Percentiles rank a stretch among this genome's conserved stretches.
phyloP scores from a whole-genome alignment of 2,329 filamentous ascomycete genomes.

The Verticillium zaregamsianum region DNA sequence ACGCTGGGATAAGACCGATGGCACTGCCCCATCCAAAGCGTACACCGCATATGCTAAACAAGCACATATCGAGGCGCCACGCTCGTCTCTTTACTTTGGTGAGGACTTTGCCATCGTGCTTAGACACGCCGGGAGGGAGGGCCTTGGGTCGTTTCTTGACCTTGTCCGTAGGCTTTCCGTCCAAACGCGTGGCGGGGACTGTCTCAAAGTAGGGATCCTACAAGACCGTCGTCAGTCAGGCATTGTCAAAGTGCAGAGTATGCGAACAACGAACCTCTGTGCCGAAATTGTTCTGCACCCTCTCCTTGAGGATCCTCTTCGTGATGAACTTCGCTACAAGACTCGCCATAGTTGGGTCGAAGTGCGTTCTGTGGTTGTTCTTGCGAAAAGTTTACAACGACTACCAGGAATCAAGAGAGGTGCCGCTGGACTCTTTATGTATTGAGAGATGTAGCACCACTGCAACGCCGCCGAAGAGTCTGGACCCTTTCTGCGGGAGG shows the following conservation, averaged over 20 bases:
- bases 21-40: conserved; percentile 87
- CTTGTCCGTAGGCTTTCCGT: conserved; percentile 63
- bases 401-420: not conserved
- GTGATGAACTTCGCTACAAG: conserved; percentile 49
- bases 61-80: conserved; percentile 77
- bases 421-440: not conserved
- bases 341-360: conserved; percentile 13
- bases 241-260: conserved; percentile 5
- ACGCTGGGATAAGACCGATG: conserved; percentile 79
- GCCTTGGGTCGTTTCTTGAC: conserved; percentile 82
- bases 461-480: not conserved
- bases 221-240: not conserved
- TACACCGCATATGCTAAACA: conserved; percentile 78
- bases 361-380: not conserved
- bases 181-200: conserved; percentile 67
- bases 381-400: not conserved
- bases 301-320: conserved; percentile 55
- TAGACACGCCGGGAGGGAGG: conserved; percentile 74
- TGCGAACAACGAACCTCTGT: conserved; percentile 35
- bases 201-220: conserved; percentile 90
- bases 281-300: conserved; percentile 53
- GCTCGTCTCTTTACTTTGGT: conserved; percentile 82
- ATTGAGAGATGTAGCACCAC: not conserved
- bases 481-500: not conserved
- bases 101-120: conserved; percentile 76